Conservation (phyloP, 352 stramenopile species). For the Phytophthora lateralis region DNA sequence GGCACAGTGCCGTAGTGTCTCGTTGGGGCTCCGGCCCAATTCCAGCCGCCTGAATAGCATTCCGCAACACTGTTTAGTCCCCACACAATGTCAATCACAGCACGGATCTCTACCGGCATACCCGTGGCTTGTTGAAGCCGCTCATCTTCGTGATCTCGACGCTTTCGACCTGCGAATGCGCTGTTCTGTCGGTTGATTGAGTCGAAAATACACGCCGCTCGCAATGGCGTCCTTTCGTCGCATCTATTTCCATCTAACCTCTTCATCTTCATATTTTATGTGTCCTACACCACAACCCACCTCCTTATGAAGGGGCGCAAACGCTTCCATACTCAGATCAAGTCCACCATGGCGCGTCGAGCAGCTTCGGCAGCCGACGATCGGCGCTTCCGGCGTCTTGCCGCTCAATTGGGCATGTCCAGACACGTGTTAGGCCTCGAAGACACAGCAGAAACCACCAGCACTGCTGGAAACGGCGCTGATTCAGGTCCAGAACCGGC, state of each 20-base stretch:
- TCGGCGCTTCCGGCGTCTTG: constrained; percentile 46
- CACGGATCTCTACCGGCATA: constrained; percentile 13
- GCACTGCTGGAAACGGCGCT: constrained; percentile 3
- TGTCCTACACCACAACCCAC: not conserved
- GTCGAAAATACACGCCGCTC: constrained; percentile 6
- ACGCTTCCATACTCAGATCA: not conserved
- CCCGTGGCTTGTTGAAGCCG: constrained; percentile 33
- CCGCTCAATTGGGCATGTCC: constrained; percentile 62
- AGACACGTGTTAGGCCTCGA: constrained; percentile 37
- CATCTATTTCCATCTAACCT: constrained; percentile 26
- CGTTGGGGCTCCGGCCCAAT: constrained; percentile 38
- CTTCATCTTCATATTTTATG: constrained; percentile 4
- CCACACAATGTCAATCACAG: not conserved
- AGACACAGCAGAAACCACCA: constrained; percentile 8
- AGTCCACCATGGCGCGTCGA: constrained; percentile 15
- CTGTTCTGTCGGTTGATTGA: constrained; percentile 8
- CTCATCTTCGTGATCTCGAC: constrained; percentile 17
- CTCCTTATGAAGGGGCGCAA: constrained; percentile 23
- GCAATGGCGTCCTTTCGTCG: constrained; percentile 24
- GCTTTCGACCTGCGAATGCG: not conserved
- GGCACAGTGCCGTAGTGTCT: constrained; percentile 58
- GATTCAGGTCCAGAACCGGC: constrained; percentile 6
- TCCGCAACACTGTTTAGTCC: not conserved
- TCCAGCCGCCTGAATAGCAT: constrained; percentile 44
- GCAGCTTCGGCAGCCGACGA: constrained; percentile 14